Percentiles rank a stretch among this genome's conserved stretches.
These are phyloP conservation scores for Chaetothyriales sp. DNA, from an alignment of 2,329 filamentous ascomycete species.

Conservation along the genomic window DNA sequence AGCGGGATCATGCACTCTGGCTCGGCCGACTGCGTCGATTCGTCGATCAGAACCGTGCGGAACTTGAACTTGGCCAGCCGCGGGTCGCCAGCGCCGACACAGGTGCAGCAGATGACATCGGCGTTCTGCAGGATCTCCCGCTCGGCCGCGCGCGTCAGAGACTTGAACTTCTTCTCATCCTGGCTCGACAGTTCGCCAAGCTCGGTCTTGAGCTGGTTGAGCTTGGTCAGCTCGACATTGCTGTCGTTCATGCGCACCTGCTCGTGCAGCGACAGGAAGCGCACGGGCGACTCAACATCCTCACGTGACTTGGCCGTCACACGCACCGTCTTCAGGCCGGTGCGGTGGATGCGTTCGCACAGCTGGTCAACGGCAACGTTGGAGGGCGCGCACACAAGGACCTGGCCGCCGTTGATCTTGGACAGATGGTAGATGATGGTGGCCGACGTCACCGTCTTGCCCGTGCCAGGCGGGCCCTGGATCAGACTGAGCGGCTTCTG, in stretches of 20 bases:
- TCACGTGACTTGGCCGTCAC: conserved; percentile 98
- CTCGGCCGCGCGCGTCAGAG: conserved; percentile 83
- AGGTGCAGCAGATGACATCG: conserved; percentile 97
- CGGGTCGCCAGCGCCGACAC: conserved; percentile 91
- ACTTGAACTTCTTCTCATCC: conserved; percentile 97
- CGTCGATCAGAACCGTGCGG: conserved; percentile 92
- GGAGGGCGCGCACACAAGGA: conserved; percentile 90
- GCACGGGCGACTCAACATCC: conserved; percentile 96
- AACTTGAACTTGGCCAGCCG: conserved; percentile 96
- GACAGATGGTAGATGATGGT: conserved; percentile 97
- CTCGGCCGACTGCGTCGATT: conserved; percentile 95
- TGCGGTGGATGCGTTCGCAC: conserved; percentile 89
- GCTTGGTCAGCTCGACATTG: conserved; percentile 82
- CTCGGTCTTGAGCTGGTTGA: conserved; percentile 84
- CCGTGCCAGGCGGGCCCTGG: conserved; percentile 90
- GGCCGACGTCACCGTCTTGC: conserved; percentile 96
- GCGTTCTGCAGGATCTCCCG: conserved; percentile 89
- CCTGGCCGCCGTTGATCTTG: conserved; percentile 82
- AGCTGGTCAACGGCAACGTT: conserved; percentile 98
- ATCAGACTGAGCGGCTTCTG: conserved; percentile 91
- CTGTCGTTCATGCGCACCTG: conserved; percentile 96
- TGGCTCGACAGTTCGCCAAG: conserved; percentile 83
- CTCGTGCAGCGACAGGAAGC: conserved; percentile 87
- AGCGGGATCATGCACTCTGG: conserved; percentile 98
- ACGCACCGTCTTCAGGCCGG: conserved; percentile 89